These are phyloP conservation scores for Quercus rubra DNA, from an alignment of 306 rosid species.

Conservation along the genomic window DNA sequence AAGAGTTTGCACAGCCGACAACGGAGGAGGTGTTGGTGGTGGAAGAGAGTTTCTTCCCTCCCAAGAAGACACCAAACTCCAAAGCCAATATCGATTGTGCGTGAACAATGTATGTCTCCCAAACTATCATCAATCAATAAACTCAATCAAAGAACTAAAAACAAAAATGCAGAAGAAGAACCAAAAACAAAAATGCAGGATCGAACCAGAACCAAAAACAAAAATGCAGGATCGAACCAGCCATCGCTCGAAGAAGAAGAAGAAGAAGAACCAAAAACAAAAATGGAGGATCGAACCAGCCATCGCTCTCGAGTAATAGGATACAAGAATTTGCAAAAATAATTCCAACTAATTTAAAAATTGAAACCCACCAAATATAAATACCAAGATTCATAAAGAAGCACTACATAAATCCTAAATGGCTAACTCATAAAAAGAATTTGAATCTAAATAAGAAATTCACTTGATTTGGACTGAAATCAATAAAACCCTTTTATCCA, in stretches of 20 bases:
- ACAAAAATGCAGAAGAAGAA: neutral
- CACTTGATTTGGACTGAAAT: neutral
- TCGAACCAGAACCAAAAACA: no score
- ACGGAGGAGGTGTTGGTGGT: slow-evolving; percentile 30
- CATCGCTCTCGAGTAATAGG: slow-evolving; percentile 26
- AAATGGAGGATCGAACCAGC: neutral
- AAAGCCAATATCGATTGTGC: slow-evolving; percentile 26
- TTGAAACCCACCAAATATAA: neutral
- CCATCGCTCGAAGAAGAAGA: slow-evolving; percentile 21
- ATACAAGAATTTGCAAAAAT: slow-evolving; percentile 37
- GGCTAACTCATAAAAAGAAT: neutral
- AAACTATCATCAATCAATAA: slow-evolving; percentile 53
- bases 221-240: neutral
- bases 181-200: no score
- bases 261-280: no score
- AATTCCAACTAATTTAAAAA: neutral
- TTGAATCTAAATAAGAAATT: neutral
- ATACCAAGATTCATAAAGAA: no score
- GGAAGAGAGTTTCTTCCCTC: slow-evolving; percentile 58
- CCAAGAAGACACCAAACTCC: slow-evolving; percentile 48
- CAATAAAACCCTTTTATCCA: neutral
- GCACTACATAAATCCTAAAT: neutral
- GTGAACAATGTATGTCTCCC: slow-evolving; percentile 21
- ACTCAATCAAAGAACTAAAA: neutral
- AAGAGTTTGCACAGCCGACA: slow-evolving; percentile 24